Base-by-base conservation (phyloP, 768 basidiomycete species). In the Termitomyces sp. region DNA sequence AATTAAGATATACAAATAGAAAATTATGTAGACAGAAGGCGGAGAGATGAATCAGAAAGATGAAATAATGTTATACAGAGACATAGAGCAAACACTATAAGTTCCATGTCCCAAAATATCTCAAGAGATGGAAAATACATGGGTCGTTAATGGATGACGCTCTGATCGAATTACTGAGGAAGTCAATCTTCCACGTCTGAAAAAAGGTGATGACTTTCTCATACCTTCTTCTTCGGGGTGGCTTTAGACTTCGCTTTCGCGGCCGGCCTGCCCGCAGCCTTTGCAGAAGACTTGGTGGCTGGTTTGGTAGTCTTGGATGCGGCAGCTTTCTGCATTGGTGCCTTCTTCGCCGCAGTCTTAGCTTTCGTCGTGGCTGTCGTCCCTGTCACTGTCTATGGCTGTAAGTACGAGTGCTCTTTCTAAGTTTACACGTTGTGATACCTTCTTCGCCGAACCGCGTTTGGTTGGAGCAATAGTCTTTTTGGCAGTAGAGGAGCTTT, bases 371-470 rank as follows among this genome's bases (percentile, higher is more conserved):
- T 52, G n/a, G 77, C 73, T 20, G 77, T 65, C 24, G 76, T 74
- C 5, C 79, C 77, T 52, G 73, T 74, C 12, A 73, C 71, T 61
- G 71, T 69, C 79, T 79, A 41, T 20, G 41, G 4, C 47, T 22
- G 56, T 54, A 7, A 51, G 53, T 46, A 41, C 18, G 24, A 20
- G n/a, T 10, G 13, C 29, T n/a, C 12, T 42, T 16, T 12, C 18
- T 16, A 49, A 14, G 31, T 31, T 56, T 22, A 10, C n/a, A 22
- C 1, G 18, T 18, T 20, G 32, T 7, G 63, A 31, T 29, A 76
- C 75, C 70, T 76, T 76, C 69, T 78, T 79, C 4, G 72, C 72
- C 27, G 74, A 55, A n/a, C 66, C 70, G 29, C 72, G 71, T 63
- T 72, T 76, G 24, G 71, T 66, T 31, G 71, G 61, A 4, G 70